These are phyloP conservation scores for Phalaenopsis equestris DNA, from an alignment of 106 monocot species.

Conservation along the genomic window DNA sequence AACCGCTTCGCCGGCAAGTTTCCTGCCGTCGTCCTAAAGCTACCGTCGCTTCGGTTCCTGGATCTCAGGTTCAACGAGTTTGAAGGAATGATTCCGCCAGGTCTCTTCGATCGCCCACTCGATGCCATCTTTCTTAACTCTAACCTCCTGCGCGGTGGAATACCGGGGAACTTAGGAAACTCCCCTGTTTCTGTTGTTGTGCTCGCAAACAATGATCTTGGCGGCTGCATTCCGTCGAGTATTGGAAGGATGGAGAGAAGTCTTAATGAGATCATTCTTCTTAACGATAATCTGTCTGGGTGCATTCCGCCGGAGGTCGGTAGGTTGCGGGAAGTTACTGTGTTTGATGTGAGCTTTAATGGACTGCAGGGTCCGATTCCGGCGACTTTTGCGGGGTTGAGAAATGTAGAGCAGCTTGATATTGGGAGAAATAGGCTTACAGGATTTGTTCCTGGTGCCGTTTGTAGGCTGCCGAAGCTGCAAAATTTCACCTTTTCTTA, in stretches of 20 bases:
- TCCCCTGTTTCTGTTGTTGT: slow-evolving; percentile 46
- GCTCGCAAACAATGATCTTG: slow-evolving; percentile 36
- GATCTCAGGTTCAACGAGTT: slow-evolving; percentile 43
- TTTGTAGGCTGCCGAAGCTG: slow-evolving; percentile 29
- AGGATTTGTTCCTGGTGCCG: slow-evolving; percentile 20
- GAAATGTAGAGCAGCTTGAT: slow-evolving; percentile 35
- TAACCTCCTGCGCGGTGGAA: slow-evolving; percentile 23
- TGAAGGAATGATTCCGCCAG: slow-evolving; percentile 25
- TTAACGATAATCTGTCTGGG: slow-evolving; percentile 27
- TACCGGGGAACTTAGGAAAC: slow-evolving; percentile 38
- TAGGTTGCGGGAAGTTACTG: slow-evolving; percentile 19
- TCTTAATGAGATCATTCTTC: slow-evolving; percentile 36
- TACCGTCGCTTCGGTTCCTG: slow-evolving; percentile 30
- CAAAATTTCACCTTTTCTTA: slow-evolving; percentile 42
- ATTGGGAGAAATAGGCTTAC: slow-evolving; percentile 31
- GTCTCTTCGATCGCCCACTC: slow-evolving; percentile 31
- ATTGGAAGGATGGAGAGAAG: slow-evolving; percentile 34
- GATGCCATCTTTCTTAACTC: slow-evolving; percentile 40
- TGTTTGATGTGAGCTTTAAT: slow-evolving; percentile 43
- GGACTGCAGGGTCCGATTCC: slow-evolving; percentile 38
- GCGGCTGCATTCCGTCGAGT: slow-evolving; percentile 31
- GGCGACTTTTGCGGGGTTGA: slow-evolving; percentile 14
- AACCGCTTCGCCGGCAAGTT: slow-evolving; percentile 35
- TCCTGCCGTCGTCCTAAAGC: slow-evolving; percentile 21
- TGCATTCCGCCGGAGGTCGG: slow-evolving; percentile 32